phyloP scores from a whole-genome alignment of 2,329 filamentous ascomycete genomes.

The Byssochlamys sp. region DNA sequence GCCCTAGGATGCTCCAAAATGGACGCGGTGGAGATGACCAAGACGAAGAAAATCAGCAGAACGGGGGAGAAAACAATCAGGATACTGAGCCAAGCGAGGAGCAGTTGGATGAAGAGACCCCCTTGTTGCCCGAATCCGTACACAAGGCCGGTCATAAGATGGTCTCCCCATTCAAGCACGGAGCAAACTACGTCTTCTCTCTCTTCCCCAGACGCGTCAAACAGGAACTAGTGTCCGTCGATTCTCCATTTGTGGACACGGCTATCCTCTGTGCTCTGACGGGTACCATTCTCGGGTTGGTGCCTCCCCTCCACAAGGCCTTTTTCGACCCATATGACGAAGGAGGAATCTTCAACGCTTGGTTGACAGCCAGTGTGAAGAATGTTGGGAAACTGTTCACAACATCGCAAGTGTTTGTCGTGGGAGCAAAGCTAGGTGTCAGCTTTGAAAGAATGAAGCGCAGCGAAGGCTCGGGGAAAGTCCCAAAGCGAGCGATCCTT shows the following conservation, averaged over 20 bases:
- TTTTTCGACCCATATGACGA: constrained; percentile 52
- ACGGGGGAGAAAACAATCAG: constrained; percentile 18
- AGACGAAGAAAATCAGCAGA: constrained; percentile 16
- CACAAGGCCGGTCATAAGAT: constrained; percentile 9
- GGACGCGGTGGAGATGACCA: constrained; percentile 14
- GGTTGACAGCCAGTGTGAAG: constrained; percentile 53
- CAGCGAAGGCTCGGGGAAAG: constrained; percentile 23
- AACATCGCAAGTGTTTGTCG: constrained; percentile 55
- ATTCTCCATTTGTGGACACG: constrained; percentile 50
- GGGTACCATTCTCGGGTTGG: constrained; percentile 51
- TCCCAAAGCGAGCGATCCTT: constrained; percentile 34
- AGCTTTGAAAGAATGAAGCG: constrained; percentile 41
- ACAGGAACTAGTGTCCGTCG: constrained; percentile 29
- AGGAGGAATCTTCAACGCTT: constrained; percentile 57
- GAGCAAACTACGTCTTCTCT: constrained; percentile 19
- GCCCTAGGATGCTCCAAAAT: constrained; percentile 48
- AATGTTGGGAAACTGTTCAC: constrained; percentile 58
- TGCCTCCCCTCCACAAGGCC: constrained; percentile 48
- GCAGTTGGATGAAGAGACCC: constrained; percentile 38
- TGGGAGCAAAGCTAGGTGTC: constrained; percentile 55
- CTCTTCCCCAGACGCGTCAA: constrained; percentile 24
- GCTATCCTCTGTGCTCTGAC: constrained; percentile 52
- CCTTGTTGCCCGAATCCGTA: constrained; percentile 39
- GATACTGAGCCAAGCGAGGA: constrained; percentile 11
- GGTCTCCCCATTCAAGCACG: constrained; percentile 14